Percentiles rank a stretch among this genome's conserved stretches.
Evolutionary conservation across 1,139 yeast species (phyloP).

Genomic region (Kurtzmaniella quercitrusa): DNA sequence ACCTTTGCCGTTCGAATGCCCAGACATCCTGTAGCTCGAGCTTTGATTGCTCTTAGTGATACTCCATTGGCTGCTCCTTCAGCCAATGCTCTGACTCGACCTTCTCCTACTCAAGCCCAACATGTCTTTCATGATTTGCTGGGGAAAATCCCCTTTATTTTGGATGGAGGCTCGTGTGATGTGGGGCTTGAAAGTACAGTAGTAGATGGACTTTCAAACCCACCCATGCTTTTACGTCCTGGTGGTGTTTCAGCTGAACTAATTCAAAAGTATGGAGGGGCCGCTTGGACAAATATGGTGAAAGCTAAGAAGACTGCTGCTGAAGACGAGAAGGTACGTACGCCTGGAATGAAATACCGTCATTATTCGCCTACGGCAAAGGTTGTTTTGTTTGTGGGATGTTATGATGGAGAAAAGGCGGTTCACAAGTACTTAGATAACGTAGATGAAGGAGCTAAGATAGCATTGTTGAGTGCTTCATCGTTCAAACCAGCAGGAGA

Average conservation of each 20-base stretch:
- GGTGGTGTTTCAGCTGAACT: conserved; percentile 89
- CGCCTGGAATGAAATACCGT: conserved; percentile 97
- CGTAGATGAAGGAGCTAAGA: conserved; percentile 9
- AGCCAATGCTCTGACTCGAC: conserved; percentile 93
- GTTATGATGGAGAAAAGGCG: conserved; percentile 40
- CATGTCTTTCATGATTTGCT: conserved; percentile 80
- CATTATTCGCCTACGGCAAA: conserved; percentile 91
- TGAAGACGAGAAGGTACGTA: conserved; percentile 67
- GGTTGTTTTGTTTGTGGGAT: conserved; percentile 62
- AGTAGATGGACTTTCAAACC: conserved; percentile 77
- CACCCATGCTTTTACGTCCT: conserved; percentile 88
- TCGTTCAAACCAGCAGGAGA: conserved; percentile 25
- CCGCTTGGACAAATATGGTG: conserved; percentile 55
- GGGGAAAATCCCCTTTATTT: conserved; percentile 75
- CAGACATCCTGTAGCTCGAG: conserved; percentile 81
- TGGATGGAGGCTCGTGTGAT: conserved; percentile 88
- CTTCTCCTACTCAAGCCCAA: conserved; percentile 84
- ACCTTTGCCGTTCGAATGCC: conserved; percentile 95
- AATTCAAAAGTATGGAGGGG: conserved; percentile 60
- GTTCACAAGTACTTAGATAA: conserved; percentile 23
- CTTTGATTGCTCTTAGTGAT: conserved; percentile 80
- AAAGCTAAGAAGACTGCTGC: conserved; percentile 67
- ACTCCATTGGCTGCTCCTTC: conserved; percentile 96
- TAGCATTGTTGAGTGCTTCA: conserved; percentile 48
- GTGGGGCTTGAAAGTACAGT: conserved; percentile 96